Conservation (phyloP, 169 alveolate genomes). For the Fabrea salina region DNA sequence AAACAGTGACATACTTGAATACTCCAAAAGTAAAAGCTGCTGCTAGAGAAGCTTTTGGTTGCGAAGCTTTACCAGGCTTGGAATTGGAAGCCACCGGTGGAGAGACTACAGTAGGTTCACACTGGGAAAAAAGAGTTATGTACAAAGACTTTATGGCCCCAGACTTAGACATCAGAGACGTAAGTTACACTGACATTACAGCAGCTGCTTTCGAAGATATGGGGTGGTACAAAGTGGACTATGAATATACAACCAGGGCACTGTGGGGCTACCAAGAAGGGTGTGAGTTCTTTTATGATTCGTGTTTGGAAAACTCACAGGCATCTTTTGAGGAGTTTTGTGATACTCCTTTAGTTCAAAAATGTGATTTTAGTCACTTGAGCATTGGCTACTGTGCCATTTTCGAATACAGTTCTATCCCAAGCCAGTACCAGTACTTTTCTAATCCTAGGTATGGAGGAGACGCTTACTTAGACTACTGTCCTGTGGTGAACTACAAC, state of each 20-base stretch:
- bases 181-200: slow-evolving; percentile 34
- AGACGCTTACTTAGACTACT: slow-evolving; percentile 13
- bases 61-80: slow-evolving; percentile 42
- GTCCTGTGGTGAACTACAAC: background rate
- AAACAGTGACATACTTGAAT: slow-evolving; percentile 26
- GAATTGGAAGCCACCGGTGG: slow-evolving; percentile 51
- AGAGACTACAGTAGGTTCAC: slow-evolving; percentile 49
- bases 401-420: background rate
- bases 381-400: background rate
- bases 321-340: background rate
- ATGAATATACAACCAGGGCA: background rate
- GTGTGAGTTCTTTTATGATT: background rate
- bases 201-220: slow-evolving; percentile 45
- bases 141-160: slow-evolving; percentile 59
- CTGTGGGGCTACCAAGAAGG: slow-evolving; percentile 24
- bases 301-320: background rate
- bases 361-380: background rate
- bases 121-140: slow-evolving; percentile 53
- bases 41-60: slow-evolving; percentile 43
- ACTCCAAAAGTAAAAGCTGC: slow-evolving; percentile 42
- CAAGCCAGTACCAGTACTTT: background rate
- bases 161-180: slow-evolving; percentile 14
- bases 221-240: slow-evolving; percentile 42
- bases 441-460: background rate
- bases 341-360: background rate